Base-by-base conservation (phyloP, 2,329 filamentous ascomycete genomes). In the Aureobasidium namibiae region DNA sequence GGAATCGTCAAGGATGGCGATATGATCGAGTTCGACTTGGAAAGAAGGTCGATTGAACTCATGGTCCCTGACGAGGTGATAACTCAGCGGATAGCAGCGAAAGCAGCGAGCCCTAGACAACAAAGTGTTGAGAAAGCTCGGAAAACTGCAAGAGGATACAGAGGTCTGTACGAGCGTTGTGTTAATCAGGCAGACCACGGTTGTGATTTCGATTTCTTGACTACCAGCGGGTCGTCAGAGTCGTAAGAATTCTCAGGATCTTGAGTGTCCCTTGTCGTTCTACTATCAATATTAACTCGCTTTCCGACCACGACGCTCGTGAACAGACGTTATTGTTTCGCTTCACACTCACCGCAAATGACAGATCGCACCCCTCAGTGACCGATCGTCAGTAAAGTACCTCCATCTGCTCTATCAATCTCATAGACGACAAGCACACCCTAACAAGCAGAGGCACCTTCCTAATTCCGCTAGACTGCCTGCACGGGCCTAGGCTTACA, bases 121-220 rank as follows among this genome's bases (percentile, higher is more conserved):
- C 26, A 33, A 31, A 18, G 65, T 13, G 64, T 70, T 34, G 61
- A 67, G 31, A 62, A 67, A 45, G 53, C 66, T 60, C 67, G 68
- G 14, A 63, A 68, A 16, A 66, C 67, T 52, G 61, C 72, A 64
- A 76, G 82, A 64, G 83, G 83, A 0, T 86, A 86, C 69, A 71
- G 80, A 1, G 82, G 82, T 0, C 65, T 86, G 52, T 86, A 84
- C 66, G 77, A 83, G 75, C 72, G 80, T 6, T 75, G 74, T 14
- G 83, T 86, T 0, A 84, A 82, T 23, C 82, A 85, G 67, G 83
- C 83, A 0, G 76, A 85, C 61, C 65, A 76, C 2, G 83, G 83
- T 0, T 80, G 76, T 0, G 82, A 86, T 67, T 86, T 86, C 70
- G 82, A 82, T 61, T 86, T 86, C 61, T 68, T 86, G 57, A 83